Base-by-base conservation (phyloP, 306 rosid species). In the Amphicarpaea edgeworthii region DNA sequence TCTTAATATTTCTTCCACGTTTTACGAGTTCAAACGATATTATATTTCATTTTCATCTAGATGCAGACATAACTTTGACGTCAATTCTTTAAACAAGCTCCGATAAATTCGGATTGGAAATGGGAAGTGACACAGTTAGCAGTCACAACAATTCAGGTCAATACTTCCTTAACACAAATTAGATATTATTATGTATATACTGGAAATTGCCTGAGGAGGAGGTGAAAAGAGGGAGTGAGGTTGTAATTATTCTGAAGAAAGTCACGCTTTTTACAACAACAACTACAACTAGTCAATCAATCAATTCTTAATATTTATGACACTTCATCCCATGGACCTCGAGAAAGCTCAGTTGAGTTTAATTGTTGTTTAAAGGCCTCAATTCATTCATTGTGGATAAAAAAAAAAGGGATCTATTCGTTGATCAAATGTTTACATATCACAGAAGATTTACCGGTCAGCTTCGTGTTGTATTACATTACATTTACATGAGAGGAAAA, bases 391-490 rank as follows among this genome's bases (percentile, higher is more conserved):
- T 59, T 28, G 20, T 58, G 41, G 40, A 26, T 57, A 59, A 62
- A 63, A 19, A 62, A 63, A 19, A 19, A 8, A 11, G 15, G 19
- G 57, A 28, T 57, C 71, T 20, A 32, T 77, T 60, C 8, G 64
- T 70, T 60, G 65, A 71, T 40, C 11, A 63, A 53, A 79, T 72
- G 46, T 43, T 79, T 34, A 71, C 72, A 63, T 43, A 28, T 79
- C 46, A 61, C 11, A 14, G 46, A 20, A 47, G 69, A 74, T 50
- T 77, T 50, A 73, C 63, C 66, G 16, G 53, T 67, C 77, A 77
- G 77, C 37, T 79, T 79, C 20, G 66, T 59, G 66, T 59, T 58
- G 65, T 59, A 65, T 67, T 77, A 76, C 77, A 65, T 77, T 77
- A 45, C 69, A 41, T 60, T 72, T 62, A 69, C 55, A 75, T 65